These are phyloP conservation scores for Beauveria sp. DNA, from an alignment of 2,329 filamentous ascomycete genomes.

Conservation along the genomic window DNA sequence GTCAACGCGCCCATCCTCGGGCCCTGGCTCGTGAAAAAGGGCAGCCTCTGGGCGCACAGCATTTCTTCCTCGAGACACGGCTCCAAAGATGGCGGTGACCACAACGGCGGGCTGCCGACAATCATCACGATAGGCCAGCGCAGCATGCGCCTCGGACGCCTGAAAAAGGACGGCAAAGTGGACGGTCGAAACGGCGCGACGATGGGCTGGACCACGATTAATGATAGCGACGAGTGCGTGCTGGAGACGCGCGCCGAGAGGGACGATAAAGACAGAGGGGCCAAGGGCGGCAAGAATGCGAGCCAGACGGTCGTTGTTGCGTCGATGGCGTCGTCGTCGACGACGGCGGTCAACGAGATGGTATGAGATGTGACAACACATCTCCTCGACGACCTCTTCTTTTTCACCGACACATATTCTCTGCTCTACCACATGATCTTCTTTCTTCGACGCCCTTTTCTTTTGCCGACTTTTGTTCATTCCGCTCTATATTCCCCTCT, in stretches of 20 bases:
- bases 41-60: conserved; percentile 12
- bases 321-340: neutral
- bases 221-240: conserved; percentile 17
- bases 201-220: conserved; percentile 18
- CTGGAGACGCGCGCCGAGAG: conserved; percentile 3
- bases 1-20: conserved; percentile 19
- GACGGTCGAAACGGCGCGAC: neutral
- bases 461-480: too few species aligned
- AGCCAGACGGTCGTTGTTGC: neutral
- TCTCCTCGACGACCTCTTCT: neutral
- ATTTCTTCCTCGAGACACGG: conserved; percentile 10
- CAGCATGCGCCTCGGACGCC: conserved; percentile 14
- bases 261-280: neutral
- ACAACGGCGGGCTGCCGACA: conserved; percentile 10
- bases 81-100: neutral
- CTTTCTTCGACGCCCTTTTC: too few species aligned
- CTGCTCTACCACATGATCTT: too few species aligned
- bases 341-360: conserved; percentile 3
- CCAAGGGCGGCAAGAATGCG: neutral
- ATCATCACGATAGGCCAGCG: conserved; percentile 18
- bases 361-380: neutral
- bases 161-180: conserved; percentile 14
- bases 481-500: too few species aligned
- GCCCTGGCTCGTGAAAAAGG: conserved; percentile 18
- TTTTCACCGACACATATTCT: too few species aligned